These are phyloP conservation scores for Colletotrichum sp. DNA, from an alignment of 2,329 filamentous ascomycete genomes.

Conservation along the genomic window DNA sequence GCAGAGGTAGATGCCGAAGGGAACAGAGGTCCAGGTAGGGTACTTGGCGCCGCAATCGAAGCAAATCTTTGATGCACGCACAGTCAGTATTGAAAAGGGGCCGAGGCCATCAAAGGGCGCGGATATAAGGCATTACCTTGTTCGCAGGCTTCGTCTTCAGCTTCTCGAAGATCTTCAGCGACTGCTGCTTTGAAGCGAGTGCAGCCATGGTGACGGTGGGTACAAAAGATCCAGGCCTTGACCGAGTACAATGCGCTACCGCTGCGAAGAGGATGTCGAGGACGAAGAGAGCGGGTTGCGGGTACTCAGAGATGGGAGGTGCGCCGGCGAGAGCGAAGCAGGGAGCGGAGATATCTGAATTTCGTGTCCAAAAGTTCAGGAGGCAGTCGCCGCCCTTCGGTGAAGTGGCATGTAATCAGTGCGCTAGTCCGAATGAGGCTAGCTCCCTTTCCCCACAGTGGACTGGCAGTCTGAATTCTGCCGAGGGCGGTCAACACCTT, in stretches of 20 bases:
- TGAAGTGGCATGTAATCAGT: slow-evolving; percentile 23
- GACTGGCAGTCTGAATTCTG: slow-evolving; percentile 31
- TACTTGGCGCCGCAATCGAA: slow-evolving; percentile 99
- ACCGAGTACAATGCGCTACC: not conserved
- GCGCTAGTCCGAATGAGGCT: slow-evolving; percentile 1
- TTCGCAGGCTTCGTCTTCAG: slow-evolving; percentile 93
- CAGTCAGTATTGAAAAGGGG: slow-evolving; percentile 21
- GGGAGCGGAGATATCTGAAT: slow-evolving; percentile 16
- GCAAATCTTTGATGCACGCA: slow-evolving; percentile 71
- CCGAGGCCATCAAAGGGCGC: slow-evolving; percentile 8
- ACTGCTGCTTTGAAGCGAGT: slow-evolving; percentile 89
- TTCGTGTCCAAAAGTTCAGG: slow-evolving; percentile 25
- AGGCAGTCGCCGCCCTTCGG: slow-evolving; percentile 19
- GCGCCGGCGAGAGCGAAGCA: slow-evolving; percentile 9
- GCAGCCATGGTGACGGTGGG: slow-evolving; percentile 59
- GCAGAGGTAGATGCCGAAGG: slow-evolving; percentile 96
- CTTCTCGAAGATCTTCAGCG: slow-evolving; percentile 97
- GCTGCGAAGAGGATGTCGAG: not conserved
- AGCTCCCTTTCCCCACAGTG: slow-evolving; percentile 13
- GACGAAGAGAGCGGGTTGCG: not conserved
- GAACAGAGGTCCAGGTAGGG: slow-evolving; percentile 97
- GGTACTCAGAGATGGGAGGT: not conserved
- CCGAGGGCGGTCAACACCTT: slow-evolving; percentile 39
- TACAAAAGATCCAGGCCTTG: not conserved
- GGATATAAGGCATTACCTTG: slow-evolving; percentile 66